These are phyloP conservation scores for Podila horticola DNA, from an alignment of 192 early-diverging fungal genomes.

Conservation along the genomic window DNA sequence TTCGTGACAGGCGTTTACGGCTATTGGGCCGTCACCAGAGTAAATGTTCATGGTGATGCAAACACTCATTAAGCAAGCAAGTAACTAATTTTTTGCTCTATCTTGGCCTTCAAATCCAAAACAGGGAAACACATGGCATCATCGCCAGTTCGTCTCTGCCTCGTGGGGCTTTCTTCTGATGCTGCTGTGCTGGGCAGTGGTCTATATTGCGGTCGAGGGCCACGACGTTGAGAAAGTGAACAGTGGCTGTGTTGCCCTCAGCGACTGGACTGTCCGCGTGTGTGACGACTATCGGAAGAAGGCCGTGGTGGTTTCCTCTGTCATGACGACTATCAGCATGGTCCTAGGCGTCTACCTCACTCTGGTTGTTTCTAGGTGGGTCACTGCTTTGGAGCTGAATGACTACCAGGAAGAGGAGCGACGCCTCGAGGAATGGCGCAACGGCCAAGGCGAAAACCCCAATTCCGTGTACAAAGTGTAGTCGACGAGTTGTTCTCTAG, in stretches of 20 bases:
- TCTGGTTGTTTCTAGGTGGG: conserved; percentile 31
- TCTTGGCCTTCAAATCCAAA: neutral
- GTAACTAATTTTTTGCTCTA: neutral
- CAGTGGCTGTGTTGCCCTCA: conserved; percentile 7
- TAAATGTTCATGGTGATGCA: neutral
- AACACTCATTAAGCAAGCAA: no score
- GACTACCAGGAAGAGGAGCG: conserved; percentile 34
- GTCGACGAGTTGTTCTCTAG: neutral
- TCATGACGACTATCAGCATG: conserved; percentile 16
- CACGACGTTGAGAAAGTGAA: conserved; percentile 28
- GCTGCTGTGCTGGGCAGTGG: conserved; percentile 43
- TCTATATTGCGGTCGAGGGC: conserved; percentile 40
- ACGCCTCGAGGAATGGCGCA: conserved; percentile 32
- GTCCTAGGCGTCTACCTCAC: conserved; percentile 36
- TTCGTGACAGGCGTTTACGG: conserved; percentile 26
- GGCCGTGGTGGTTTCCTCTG: conserved; percentile 12
- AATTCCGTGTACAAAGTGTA: neutral
- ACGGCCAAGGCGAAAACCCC: conserved; percentile 19
- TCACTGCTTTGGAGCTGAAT: conserved; percentile 27
- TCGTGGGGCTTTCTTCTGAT: conserved; percentile 47
- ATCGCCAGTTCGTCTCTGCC: conserved; percentile 42
- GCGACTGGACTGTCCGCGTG: neutral
- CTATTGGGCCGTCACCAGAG: conserved; percentile 18
- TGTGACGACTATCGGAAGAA: conserved; percentile 30
- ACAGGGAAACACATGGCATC: conserved; percentile 35